These are phyloP conservation scores for Lepidium campestre DNA, from an alignment of 441 rosid genomes.

Conservation along the genomic window DNA sequence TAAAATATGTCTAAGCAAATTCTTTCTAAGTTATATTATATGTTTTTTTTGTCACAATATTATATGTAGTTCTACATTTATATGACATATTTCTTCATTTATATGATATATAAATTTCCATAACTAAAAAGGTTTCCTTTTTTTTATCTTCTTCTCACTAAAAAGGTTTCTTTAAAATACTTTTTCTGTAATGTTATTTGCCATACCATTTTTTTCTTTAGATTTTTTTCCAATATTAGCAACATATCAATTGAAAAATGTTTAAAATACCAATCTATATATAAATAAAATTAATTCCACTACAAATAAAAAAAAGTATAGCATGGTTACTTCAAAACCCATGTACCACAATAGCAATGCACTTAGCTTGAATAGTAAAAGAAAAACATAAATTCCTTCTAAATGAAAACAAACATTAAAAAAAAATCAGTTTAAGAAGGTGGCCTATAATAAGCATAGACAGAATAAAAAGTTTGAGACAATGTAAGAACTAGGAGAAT, in stretches of 20 bases:
- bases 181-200: neutral
- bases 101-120: too few species aligned
- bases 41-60: too few species aligned
- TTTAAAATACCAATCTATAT: neutral
- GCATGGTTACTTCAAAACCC: neutral
- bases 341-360: neutral
- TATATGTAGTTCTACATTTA: too few species aligned
- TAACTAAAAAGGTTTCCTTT: too few species aligned
- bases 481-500: slow-evolving; percentile 62
- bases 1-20: neutral
- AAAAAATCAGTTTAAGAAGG: slow-evolving; percentile 26
- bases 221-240: neutral
- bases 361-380: neutral
- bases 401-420: neutral
- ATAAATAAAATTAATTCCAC: neutral
- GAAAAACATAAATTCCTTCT: neutral
- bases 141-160: too few species aligned
- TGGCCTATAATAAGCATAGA: slow-evolving; percentile 61
- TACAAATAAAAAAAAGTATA: neutral
- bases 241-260: neutral
- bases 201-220: neutral
- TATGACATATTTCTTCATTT: too few species aligned
- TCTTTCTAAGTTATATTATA: too few species aligned
- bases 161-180: too few species aligned
- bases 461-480: slow-evolving; percentile 63